Conservation (phyloP, 208 protist genomes). For the Acanthamoeba rhysodes region DNA sequence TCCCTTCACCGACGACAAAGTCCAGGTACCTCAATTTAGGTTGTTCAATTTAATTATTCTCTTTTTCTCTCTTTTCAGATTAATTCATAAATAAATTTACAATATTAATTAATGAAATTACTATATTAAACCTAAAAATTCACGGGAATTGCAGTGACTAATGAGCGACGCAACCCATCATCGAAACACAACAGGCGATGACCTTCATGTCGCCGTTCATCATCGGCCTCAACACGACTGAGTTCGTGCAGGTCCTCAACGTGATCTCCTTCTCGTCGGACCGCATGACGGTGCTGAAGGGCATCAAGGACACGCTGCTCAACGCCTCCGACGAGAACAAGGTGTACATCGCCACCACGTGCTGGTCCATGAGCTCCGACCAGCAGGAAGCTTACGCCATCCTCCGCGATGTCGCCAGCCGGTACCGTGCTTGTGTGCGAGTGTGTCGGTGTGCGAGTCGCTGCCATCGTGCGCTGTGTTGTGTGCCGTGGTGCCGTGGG, state of each 20-base stretch:
- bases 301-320: background rate
- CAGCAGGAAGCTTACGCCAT: background rate
- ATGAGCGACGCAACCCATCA: no score
- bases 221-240: background rate
- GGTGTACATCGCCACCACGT: background rate
- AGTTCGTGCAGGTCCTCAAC: background rate
- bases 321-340: background rate
- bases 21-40: background rate
- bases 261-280: background rate
- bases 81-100: no score
- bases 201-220: no score
- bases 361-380: background rate
- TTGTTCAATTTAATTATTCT: background rate
- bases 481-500: no score
- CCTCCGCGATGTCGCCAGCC: background rate
- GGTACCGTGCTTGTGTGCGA: background rate
- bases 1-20: background rate
- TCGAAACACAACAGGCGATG: no score
- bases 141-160: no score
- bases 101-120: no score
- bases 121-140: no score
- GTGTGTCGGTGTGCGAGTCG: no score
- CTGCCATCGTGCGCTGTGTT: background rate
- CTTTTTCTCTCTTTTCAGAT: no score
- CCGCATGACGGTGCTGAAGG: background rate